phyloP scores from a whole-genome alignment of 202 grass and related monocot genomes.

The Cymbopogon flexuosus region DNA sequence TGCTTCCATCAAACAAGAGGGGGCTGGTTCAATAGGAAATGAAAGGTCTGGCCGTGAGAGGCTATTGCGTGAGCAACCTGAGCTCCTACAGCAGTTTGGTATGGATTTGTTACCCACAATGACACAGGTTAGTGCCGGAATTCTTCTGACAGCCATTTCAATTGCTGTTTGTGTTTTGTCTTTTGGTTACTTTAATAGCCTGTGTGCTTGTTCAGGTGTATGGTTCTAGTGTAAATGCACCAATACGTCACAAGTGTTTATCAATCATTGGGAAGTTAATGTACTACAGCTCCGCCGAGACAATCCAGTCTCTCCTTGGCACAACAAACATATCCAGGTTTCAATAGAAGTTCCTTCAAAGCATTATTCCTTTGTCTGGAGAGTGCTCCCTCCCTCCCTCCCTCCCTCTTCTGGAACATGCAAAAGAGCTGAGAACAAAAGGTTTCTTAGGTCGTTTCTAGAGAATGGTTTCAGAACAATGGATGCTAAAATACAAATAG shows the following conservation, averaged over 20 bases:
- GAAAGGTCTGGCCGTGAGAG: conserved; percentile 75
- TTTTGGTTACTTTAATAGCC: background rate
- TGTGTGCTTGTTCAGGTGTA: conserved; percentile 57
- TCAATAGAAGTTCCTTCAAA: conserved; percentile 25
- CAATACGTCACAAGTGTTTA: conserved; percentile 80
- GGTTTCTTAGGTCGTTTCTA: background rate
- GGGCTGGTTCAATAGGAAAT: conserved; percentile 50
- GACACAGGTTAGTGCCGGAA: conserved; percentile 48
- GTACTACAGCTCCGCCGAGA: conserved; percentile 89
- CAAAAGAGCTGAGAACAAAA: background rate
- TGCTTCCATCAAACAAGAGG: conserved; percentile 55
- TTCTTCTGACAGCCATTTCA: background rate
- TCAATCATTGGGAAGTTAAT: conserved; percentile 90
- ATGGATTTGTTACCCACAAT: conserved; percentile 81
- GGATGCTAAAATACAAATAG: background rate
- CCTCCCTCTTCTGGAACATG: background rate
- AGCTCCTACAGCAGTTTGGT: conserved; percentile 87
- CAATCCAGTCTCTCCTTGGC: conserved; percentile 68
- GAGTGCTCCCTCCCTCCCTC: background rate
- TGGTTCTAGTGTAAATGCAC: conserved; percentile 79
- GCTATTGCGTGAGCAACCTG: conserved; percentile 74
- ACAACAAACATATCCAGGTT: conserved; percentile 92
- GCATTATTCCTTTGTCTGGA: conserved; percentile 1
- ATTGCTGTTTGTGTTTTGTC: background rate
- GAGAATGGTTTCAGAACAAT: conserved; percentile 2